Conservation (phyloP, 2,329 filamentous ascomycete species). For the Aspergillus pseudoviridinutans region DNA sequence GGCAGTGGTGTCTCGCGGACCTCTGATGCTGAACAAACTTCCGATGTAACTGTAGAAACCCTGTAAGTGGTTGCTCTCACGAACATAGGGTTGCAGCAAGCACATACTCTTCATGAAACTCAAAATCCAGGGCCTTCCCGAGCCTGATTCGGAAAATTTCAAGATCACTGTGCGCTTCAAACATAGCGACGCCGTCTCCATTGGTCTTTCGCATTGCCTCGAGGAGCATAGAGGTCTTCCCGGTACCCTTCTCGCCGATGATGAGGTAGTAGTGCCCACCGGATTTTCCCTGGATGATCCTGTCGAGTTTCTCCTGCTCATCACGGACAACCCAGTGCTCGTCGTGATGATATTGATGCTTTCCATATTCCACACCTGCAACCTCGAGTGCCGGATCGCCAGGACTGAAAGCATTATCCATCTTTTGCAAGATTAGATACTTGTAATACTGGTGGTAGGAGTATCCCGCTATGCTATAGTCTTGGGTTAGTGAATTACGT, state of each 20-base stretch:
- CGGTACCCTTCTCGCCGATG: conserved; percentile 92
- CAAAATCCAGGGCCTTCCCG: conserved; percentile 91
- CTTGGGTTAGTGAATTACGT: conserved; percentile 14
- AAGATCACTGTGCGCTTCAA: conserved; percentile 90
- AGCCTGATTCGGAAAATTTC: conserved; percentile 93
- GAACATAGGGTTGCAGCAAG: not conserved
- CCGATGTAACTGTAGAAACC: conserved; percentile 59
- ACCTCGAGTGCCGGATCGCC: conserved; percentile 86
- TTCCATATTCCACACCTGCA: conserved; percentile 53
- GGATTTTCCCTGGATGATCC: conserved; percentile 70
- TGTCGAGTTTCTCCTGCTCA: conserved; percentile 77
- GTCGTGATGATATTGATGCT: conserved; percentile 36
- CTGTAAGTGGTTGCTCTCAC: conserved; percentile 7
- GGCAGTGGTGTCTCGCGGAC: conserved; percentile 85
- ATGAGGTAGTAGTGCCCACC: conserved; percentile 86
- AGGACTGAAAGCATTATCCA: conserved; percentile 84
- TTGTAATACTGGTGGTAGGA: conserved; percentile 85
- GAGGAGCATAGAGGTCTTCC: conserved; percentile 94
- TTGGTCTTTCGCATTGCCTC: conserved; percentile 93
- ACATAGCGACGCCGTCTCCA: conserved; percentile 86
- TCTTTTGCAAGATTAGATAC: conserved; percentile 82
- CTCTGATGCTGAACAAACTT: conserved; percentile 88
- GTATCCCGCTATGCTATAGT: conserved; percentile 59
- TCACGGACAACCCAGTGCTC: conserved; percentile 78
- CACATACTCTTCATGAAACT: conserved; percentile 89